These are phyloP conservation scores for Cryptococcus sp. DNA, from an alignment of 1,284 basidiomycete genomes.

Conservation along the genomic window DNA sequence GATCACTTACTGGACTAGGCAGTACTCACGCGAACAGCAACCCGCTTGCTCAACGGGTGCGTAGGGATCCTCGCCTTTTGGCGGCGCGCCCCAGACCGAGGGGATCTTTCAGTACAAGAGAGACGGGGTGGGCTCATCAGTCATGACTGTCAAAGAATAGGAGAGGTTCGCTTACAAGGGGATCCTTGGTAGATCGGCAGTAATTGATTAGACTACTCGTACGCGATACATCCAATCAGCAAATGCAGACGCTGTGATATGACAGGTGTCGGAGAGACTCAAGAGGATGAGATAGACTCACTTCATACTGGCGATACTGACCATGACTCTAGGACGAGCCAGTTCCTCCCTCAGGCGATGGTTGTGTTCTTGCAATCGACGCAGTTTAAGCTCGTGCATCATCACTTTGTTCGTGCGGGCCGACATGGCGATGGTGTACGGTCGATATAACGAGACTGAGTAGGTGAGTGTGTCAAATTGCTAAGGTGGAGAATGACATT, in stretches of 20 bases:
- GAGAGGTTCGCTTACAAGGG: slow-evolving; percentile 62
- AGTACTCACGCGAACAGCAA: slow-evolving; percentile 44
- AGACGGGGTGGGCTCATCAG: not conserved
- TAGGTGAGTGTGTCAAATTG: no score
- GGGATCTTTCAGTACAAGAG: slow-evolving; percentile 65
- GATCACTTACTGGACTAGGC: no score
- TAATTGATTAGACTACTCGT: slow-evolving; percentile 79
- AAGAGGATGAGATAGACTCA: slow-evolving; percentile 18
- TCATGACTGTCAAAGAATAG: no score
- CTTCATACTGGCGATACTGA: slow-evolving; percentile 77
- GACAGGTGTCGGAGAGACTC: no score
- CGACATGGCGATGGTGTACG: slow-evolving; percentile 25
- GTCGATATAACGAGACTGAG: no score
- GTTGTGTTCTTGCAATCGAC: slow-evolving; percentile 90
- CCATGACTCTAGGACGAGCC: slow-evolving; percentile 79
- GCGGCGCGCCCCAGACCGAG: slow-evolving; percentile 88
- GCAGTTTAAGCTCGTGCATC: slow-evolving; percentile 96
- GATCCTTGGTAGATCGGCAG: slow-evolving; percentile 88
- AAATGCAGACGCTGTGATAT: no score
- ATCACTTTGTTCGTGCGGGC: slow-evolving; percentile 52
- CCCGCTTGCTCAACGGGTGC: slow-evolving; percentile 35
- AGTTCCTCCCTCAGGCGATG: slow-evolving; percentile 88
- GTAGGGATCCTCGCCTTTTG: slow-evolving; percentile 67
- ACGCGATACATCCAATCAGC: not conserved
- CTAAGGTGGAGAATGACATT: no score